Conservation (phyloP, 2,329 filamentous ascomycete genomes). For the Knufia petricola region DNA sequence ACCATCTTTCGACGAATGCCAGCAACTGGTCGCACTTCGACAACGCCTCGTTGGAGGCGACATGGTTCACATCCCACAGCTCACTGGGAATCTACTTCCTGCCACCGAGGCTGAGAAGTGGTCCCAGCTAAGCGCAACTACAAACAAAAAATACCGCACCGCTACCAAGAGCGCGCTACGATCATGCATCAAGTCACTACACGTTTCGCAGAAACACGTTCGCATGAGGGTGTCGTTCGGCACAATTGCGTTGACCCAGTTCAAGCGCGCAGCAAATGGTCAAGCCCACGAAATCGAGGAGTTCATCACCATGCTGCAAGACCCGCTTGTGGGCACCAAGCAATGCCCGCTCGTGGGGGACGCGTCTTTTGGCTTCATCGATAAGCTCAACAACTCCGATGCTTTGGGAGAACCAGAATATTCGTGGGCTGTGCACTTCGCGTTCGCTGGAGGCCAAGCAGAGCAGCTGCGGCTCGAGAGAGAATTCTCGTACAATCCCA, state of each 20-base stretch:
- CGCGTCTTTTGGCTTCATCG: slow-evolving; percentile 21
- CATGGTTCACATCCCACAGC: background rate
- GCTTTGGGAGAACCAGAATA: slow-evolving; percentile 23
- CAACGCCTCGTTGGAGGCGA: background rate
- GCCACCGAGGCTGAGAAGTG: slow-evolving; percentile 18
- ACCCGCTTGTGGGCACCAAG: slow-evolving; percentile 20
- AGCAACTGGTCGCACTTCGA: slow-evolving; percentile 14
- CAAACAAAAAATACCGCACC: slow-evolving; percentile 26
- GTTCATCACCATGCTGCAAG: slow-evolving; percentile 33
- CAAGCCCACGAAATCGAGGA: slow-evolving; percentile 29
- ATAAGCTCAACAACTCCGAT: slow-evolving; percentile 22
- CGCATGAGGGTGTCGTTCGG: slow-evolving; percentile 37
- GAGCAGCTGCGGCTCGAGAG: slow-evolving; percentile 31
- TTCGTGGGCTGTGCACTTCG: slow-evolving; percentile 33
- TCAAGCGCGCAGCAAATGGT: slow-evolving; percentile 24
- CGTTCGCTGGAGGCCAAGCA: slow-evolving; percentile 28
- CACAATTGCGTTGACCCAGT: slow-evolving; percentile 31
- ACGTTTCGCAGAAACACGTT: slow-evolving; percentile 28
- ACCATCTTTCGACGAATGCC: slow-evolving; percentile 15
- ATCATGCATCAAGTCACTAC: slow-evolving; percentile 26
- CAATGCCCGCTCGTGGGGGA: slow-evolving; percentile 16
- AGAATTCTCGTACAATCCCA: slow-evolving; percentile 14
- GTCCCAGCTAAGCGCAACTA: slow-evolving; percentile 18
- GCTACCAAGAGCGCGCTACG: slow-evolving; percentile 27
- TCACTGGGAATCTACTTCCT: background rate